Evolutionary conservation across 345 rosid species (phyloP), one percentile per base, ranked within the genome.

Genomic region (Cardiospermum halicacabum): DNA sequence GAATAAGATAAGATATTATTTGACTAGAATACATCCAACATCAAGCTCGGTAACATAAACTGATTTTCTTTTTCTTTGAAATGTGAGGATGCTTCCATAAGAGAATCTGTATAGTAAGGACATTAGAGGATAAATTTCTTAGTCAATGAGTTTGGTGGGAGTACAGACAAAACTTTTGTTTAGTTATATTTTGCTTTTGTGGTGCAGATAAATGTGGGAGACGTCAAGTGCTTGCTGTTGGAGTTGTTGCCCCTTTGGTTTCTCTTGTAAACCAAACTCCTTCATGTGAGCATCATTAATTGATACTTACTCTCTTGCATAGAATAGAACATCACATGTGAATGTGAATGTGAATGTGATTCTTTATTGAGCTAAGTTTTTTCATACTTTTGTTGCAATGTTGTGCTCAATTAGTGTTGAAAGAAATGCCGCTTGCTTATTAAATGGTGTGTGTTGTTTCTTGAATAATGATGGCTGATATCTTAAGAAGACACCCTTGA

Each of bases 401-500:
- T 25, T 57, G 48, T 40, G 58, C 56, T 72, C 24, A 53, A 51
- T n/a, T 56, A 50, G 69, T 60, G 54, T 27, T 64, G 78, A 51
- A 69, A 63, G 56, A 59, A 39, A 68, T 30, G 60, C 62, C 19
- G 3, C 65, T 60, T 39, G 65, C 58, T 54, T 26, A 62, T 37
- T 34, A 50, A 34, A 34, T 69, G 70, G 61, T 32, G 53, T 56
- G 28, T 12, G 54, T 39, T 59, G 58, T 66, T 60, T 31, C 59
- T 67, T 53, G 64, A 68, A 71, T 68, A 53, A 50, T 69, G 62
- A 70, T 49, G 70, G 55, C 79, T 74, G 80, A 79, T 71, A 75
- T 84, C 85, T 89, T 86, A 86, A 83, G 86, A 81, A 73, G 84
- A 80, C 80, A 66, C 78, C 77, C 81, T 91, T 90, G 93, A 90